These are phyloP conservation scores for Diaporthe sp. DNA, from an alignment of 2,329 filamentous ascomycete species.

Conservation along the genomic window DNA sequence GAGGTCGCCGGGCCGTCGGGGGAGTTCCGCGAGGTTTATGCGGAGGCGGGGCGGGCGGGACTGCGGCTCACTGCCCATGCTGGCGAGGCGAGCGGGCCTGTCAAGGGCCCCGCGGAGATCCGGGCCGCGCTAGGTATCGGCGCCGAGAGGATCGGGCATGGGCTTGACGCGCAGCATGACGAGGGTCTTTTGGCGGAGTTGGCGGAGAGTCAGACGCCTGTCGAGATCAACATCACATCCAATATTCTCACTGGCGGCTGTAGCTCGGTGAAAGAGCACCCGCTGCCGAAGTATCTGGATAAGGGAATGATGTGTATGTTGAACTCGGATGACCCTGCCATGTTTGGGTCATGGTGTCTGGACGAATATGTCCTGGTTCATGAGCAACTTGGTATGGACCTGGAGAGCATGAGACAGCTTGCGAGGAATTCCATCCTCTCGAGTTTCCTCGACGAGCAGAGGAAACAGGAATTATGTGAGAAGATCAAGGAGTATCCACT, in stretches of 20 bases:
- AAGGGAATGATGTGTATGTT: constrained; percentile 34
- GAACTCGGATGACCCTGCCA: constrained; percentile 42
- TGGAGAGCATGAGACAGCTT: constrained; percentile 33
- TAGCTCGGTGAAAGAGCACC: constrained; percentile 38
- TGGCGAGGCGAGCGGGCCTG: constrained; percentile 41
- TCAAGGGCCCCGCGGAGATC: constrained; percentile 40
- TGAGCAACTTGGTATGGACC: constrained; percentile 35
- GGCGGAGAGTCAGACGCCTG: constrained; percentile 31
- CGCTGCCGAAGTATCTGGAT: constrained; percentile 31
- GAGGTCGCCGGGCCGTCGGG: constrained; percentile 38
- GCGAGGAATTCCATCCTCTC: constrained; percentile 35
- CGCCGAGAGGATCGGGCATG: constrained; percentile 42
- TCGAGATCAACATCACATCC: constrained; percentile 43
- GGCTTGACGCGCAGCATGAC: constrained; percentile 40
- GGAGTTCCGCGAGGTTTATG: constrained; percentile 41
- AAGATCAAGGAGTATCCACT: constrained; percentile 5
- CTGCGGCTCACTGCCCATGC: constrained; percentile 42
- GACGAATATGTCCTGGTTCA: constrained; percentile 42
- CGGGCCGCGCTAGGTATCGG: constrained; percentile 39
- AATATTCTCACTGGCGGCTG: constrained; percentile 41
- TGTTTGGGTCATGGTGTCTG: constrained; percentile 42
- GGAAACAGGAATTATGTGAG: not conserved
- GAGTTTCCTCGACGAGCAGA: constrained; percentile 21
- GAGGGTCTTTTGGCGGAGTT: constrained; percentile 37
- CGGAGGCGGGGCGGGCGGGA: constrained; percentile 38